Evolutionary conservation across 1,284 basidiomycete genomes (phyloP).

Genomic region (Cutaneotrichosporon daszewskae): DNA sequence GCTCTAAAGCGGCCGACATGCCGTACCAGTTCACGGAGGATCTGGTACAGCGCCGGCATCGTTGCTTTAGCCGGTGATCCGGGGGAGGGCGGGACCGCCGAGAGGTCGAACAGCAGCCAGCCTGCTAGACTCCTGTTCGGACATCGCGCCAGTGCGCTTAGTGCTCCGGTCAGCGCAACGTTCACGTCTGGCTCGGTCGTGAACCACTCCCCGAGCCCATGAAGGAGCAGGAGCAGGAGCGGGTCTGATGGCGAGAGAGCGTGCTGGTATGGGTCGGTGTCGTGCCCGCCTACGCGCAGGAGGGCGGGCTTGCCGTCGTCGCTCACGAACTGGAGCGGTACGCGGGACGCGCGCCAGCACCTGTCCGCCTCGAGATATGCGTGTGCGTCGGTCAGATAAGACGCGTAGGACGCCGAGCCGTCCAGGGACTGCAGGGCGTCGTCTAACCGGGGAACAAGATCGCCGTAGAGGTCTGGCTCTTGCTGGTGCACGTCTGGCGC

Average conservation of each 20-base stretch:
- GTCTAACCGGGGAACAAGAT: conserved; percentile 72
- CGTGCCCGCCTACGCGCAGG: conserved; percentile 14
- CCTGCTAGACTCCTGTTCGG: conserved; percentile 79
- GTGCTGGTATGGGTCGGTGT: conserved; percentile 48
- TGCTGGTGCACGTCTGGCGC: conserved; percentile 29
- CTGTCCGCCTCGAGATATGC: conserved; percentile 25
- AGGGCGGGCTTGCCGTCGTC: conserved; percentile 21
- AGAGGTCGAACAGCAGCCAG: conserved; percentile 58
- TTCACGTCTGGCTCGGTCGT: conserved; percentile 79
- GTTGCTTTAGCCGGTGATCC: no score
- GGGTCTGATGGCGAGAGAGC: conserved; percentile 72
- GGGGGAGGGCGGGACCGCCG: no score
- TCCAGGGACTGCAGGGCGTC: conserved; percentile 57
- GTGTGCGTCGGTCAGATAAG: conserved; percentile 36
- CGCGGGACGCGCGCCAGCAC: conserved; percentile 24
- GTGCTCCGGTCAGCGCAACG: conserved; percentile 74
- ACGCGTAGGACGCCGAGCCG: conserved; percentile 71
- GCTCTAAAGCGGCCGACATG: conserved; percentile 42
- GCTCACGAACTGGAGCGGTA: conserved; percentile 19
- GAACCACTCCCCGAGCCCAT: conserved; percentile 70
- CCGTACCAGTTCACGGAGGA: conserved; percentile 68
- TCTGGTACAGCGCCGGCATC: conserved; percentile 69
- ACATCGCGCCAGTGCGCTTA: conserved; percentile 71
- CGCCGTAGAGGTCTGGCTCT: conserved; percentile 62
- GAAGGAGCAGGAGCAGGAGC: conserved; percentile 65